Evolutionary conservation across 345 rosid species (phyloP), one percentile per base, ranked within the genome.

Genomic region (Lepidium africanum): DNA sequence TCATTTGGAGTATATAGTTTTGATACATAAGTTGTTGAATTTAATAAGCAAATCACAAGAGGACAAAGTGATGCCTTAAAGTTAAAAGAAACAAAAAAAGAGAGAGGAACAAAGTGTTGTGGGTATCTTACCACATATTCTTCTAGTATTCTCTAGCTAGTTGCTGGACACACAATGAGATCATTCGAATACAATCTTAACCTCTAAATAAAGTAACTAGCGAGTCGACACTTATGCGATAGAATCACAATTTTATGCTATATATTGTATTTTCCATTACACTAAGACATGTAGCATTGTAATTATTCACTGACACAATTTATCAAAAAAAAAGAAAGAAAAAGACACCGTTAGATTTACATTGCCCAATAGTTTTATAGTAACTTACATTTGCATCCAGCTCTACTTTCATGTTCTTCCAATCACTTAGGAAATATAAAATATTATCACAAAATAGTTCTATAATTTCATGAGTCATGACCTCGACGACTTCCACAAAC

Each of bases 401-500:
- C 10, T 62, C 9, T 71, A 27, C 37, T 23, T 62, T 9, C 23
- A 54, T 56, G 42, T 54, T 48, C n/a, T 42, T 72, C 76, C 76
- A 30, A 64, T 64, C 71, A 64, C 36, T 65, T 30, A 47, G 71
- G 76, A 72, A 33, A 9, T 48, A 27, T 10, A 48, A 27, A 7
- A 7, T 1, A 21, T 16, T 10, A 19, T 27, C 19, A 38, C 15
- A 14, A 42, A 42, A 60, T 6, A 60, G 14, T 27, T n/a, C n/a
- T 27, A 27, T 27, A 27, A 27, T 4, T 32, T 37, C 64, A 58
- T 73, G 61, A 58, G 72, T 65, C 77, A 65, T 65, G 19, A 30
- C 53, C 71, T 57, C 70, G 57, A 56, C 65, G 38, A 42, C 69
- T 65, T 73, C 54, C 61, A 73, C 72, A 58, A 3, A 14, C 54